Evolutionary conservation across 2,329 filamentous ascomycete genomes (phyloP).

Genomic region (Myriosclerotinia duriaeana): DNA sequence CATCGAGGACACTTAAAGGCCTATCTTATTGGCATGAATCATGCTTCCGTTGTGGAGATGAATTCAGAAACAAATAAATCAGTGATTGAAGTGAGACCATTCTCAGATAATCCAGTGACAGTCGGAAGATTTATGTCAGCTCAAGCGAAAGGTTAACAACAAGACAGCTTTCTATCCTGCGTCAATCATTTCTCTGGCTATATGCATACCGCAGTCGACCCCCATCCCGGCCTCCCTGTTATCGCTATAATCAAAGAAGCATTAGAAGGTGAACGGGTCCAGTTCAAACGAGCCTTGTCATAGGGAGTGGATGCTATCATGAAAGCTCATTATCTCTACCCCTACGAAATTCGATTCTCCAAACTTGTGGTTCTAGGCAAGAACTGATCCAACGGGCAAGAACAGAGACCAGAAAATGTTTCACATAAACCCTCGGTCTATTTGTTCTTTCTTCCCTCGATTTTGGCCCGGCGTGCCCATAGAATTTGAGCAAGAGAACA

Average conservation of each 20-base stretch:
- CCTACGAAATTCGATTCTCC: conserved; percentile 44
- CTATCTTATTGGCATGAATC: conserved; percentile 46
- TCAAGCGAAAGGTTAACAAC: conserved; percentile 42
- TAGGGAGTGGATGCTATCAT: conserved; percentile 47
- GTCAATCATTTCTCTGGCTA: conserved; percentile 49
- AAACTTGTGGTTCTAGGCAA: conserved; percentile 36
- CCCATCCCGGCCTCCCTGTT: conserved; percentile 45
- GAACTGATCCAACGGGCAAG: conserved; percentile 41
- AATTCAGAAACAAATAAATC: conserved; percentile 48
- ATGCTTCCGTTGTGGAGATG: conserved; percentile 47
- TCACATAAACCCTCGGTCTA: conserved; percentile 33
- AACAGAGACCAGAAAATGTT: conserved; percentile 32
- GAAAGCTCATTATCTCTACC: conserved; percentile 47
- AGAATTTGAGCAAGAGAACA: conserved; percentile 41
- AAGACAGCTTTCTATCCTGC: conserved; percentile 45
- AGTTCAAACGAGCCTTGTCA: conserved; percentile 45
- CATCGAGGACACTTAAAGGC: conserved; percentile 44
- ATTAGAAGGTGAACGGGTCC: conserved; percentile 46
- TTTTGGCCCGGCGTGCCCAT: conserved; percentile 48
- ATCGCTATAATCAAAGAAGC: conserved; percentile 43
- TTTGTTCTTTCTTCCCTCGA: conserved; percentile 44
- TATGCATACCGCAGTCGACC: conserved; percentile 47
- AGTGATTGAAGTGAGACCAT: conserved; percentile 47
- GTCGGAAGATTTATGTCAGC: conserved; percentile 46
- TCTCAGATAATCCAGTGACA: conserved; percentile 45